Evolutionary conservation across 106 monocot genomes (phyloP), one percentile per base, ranked within the genome.

Genomic region (Amphibolis antarctica): DNA sequence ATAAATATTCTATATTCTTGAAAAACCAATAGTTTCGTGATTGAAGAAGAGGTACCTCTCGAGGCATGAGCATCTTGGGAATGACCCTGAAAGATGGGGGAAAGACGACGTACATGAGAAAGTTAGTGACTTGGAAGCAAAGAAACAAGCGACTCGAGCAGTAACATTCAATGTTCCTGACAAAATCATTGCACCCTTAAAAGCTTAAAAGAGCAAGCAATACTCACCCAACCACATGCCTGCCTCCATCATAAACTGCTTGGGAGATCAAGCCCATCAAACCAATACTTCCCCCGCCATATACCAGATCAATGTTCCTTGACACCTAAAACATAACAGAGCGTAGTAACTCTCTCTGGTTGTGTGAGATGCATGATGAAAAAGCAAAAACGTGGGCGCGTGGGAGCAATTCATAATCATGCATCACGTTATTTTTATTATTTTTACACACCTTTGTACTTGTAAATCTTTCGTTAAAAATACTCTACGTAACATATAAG

Each of bases 41-140:
- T n/a, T 58, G 3, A 28, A 19, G 59, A 51, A 71, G 71, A 65
- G 52, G 66, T 75, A 91, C 91, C 86, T 86, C 91, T 79, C 74
- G 66, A 46, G 80, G 78, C 91, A 91, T 91, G 76, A 91, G 91
- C 56, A 83, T 91, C 85, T 83, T 91, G 75, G 86, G 90, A 79
- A 90, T 90, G 65, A 90, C 86, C 56, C 90, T 90, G 90, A 77
- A 78, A 64, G 57, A 27, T 50, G 66, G 67, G 63, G 77, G 22
- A 58, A 81, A 58, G 56, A 66, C 59, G 57, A 68, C 36, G 49
- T 67, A 52, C 49, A 58, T 55, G 44, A 59, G 69, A 51, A n/a
- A 52, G 25, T 24, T 1, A 6, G 3, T 5, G 25, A 26, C 14
- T 7, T 22, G 17, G 5, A 64, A 27, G 17, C 6, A 42, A 36